Conservation (phyloP, 352 stramenopile genomes). For the Elongisporangium anandrum region DNA sequence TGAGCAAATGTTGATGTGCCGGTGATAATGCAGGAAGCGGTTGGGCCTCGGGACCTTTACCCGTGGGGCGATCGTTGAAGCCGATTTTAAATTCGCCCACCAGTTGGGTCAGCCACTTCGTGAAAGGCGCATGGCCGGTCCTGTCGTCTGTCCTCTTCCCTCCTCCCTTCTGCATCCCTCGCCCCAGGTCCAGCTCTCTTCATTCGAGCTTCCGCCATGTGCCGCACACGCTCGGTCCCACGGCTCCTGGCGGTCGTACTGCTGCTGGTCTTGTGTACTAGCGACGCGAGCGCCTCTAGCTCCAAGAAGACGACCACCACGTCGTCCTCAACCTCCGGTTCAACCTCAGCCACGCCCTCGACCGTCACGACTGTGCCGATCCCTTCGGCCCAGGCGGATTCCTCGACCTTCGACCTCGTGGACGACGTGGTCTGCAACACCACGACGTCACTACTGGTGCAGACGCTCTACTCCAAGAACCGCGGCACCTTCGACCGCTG, state of each 20-base stretch:
- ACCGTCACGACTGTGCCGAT: slow-evolving; percentile 15
- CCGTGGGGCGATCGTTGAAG: background rate
- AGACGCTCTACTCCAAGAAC: slow-evolving; percentile 43
- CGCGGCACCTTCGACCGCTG: slow-evolving; percentile 40
- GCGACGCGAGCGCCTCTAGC: background rate
- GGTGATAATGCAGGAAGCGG: background rate
- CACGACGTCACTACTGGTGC: slow-evolving; percentile 18
- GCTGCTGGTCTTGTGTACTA: background rate
- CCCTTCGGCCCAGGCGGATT: slow-evolving; percentile 17
- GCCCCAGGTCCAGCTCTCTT: background rate
- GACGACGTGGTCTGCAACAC: slow-evolving; percentile 28
- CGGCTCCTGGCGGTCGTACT: background rate
- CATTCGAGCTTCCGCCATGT: background rate
- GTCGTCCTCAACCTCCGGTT: slow-evolving; percentile 10
- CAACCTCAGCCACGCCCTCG: slow-evolving; percentile 7
- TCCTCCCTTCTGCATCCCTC: background rate
- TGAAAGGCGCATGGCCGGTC: background rate
- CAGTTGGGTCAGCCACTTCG: background rate
- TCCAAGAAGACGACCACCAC: slow-evolving; percentile 4
- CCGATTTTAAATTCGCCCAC: background rate
- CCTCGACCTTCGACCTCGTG: slow-evolving; percentile 25
- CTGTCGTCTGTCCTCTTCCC: background rate
- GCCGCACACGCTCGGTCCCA: background rate
- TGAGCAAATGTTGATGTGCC: background rate
- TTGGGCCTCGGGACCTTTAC: background rate